Base-by-base conservation (phyloP, 1,284 basidiomycete species). In the Boletellus deceptivus region DNA sequence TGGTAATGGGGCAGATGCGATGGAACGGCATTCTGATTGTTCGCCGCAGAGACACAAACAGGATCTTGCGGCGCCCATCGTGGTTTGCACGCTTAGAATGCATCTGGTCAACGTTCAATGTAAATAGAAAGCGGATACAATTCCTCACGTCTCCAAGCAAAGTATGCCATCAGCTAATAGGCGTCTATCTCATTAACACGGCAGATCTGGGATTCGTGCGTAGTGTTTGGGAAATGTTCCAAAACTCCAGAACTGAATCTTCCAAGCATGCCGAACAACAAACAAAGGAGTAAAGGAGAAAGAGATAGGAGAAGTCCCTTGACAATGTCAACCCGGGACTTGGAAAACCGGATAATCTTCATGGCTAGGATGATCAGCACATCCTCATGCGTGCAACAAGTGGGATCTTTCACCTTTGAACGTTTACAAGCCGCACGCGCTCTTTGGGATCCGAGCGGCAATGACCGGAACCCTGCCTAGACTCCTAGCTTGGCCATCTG, bases 361-460 rank as follows among this genome's bases (percentile, higher is more conserved):
- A 17, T n/a, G 22, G 34, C 6, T 16, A 24, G n/a, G 11, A 20
- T 5, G 14, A 33, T 49, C 46, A 58, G 20, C 24, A 20, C 16
- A 24, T n/a, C 11, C 3, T 7, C 42, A 10, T 13, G 5, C 13
- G 13, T 11, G 18, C 1, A 5, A 14, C 17, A 11, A 11, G 43
- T 18, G 8, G 18, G 7, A 29, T 43, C 4, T 14, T 38, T 33
- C 22, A 51, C 55, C 25, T 45, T 17, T 42, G 14, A 38, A 33
- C 11, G 6, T 43, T 54, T 27, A 59, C 42, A 67, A 20, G 2
- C 49, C 51, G 3, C 67, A 69, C 8, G 24, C 29, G 3, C 29
- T 40, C 3, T 41, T 37, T 18, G 50, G 39, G 18, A 55, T 25
- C 24, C 45, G 43, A 33, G n/a, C 33, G 2, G 45, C 67, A 1